phyloP scores from a whole-genome alignment of 768 basidiomycete genomes.

The Agaricus blazei region DNA sequence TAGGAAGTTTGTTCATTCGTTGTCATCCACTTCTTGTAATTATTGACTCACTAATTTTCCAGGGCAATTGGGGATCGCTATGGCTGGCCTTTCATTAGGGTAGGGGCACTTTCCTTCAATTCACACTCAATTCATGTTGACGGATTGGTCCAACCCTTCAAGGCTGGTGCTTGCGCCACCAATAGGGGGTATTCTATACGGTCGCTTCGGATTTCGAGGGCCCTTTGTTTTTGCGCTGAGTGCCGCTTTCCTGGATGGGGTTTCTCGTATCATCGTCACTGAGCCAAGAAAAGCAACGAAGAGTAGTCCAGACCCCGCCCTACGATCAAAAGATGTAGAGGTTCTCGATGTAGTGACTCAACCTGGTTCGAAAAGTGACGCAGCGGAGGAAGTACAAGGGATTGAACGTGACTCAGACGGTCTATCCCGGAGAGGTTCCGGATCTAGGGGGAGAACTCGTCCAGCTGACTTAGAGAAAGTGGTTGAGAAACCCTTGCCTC shows the following conservation, averaged over 20 bases:
- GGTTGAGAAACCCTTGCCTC: slow-evolving; percentile 23
- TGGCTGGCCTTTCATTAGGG: slow-evolving; percentile 55
- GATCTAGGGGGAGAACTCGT: not conserved
- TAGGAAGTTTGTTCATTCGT: slow-evolving; percentile 38
- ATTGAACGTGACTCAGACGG: not conserved
- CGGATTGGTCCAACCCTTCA: not conserved
- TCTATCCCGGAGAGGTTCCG: not conserved
- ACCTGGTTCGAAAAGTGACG: not conserved
- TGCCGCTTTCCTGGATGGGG: slow-evolving; percentile 42
- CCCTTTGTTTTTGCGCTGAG: slow-evolving; percentile 53
- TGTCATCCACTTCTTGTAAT: not conserved
- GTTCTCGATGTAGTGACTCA: not conserved
- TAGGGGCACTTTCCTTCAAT: slow-evolving; percentile 16
- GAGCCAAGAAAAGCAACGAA: slow-evolving; percentile 46
- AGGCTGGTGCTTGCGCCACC: slow-evolving; percentile 56
- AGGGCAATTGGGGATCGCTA: slow-evolving; percentile 58
- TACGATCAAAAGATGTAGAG: not conserved
- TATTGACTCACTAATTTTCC: not conserved
- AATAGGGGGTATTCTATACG: slow-evolving; percentile 49
- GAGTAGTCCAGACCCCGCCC: slow-evolving; percentile 42
- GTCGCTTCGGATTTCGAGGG: slow-evolving; percentile 51
- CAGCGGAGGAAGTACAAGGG: not conserved
- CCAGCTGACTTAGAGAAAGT: not conserved
- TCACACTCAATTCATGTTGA: not conserved
- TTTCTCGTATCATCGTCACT: slow-evolving; percentile 51